Evolutionary conservation across 495 filamentous ascomycete species (phyloP), one percentile per base, ranked within the genome.

Genomic region (Trichoderma erinaceum): DNA sequence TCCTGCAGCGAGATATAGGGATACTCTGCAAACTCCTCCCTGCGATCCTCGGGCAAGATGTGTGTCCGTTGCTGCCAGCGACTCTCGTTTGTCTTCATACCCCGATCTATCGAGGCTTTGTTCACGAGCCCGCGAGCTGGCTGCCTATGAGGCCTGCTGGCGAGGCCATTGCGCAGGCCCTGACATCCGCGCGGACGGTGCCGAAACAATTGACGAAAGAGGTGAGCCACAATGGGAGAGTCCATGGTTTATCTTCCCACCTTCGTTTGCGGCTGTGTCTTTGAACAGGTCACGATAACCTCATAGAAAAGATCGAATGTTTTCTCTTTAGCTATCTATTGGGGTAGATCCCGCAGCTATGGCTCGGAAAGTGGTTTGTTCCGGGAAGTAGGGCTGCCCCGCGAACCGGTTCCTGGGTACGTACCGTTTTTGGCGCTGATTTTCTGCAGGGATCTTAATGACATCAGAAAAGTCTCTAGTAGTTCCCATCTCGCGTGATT

Each of bases 1-100:
- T 89, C 86, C 70, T 91, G 85, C 10, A 94, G 87, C 8, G 93
- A 97, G 23, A 98, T 91, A 71, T 88, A 85, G 1, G 95, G 93
- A 74, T 91, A 97, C 68, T 80, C 80, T 67, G 84, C 79, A 77
- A 89, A 94, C 75, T 98, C 93, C 63, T 91, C 85, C 7, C 83
- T 80, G 78, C 90, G 91, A 74, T 97, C 90, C 65, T 83, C 77
- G 0, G 89, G 86, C 67, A 94, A 85, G 16, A 88, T 68, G 68
- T 90, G 82, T 23, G 84, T 88, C 52, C 93, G 81, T 77, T 93
- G 92, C 76, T 92, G 89, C 95, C 95, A 99, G 75, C 83, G 77
- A 70, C 75, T 85, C 75, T 88, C 84, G 66, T 76, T 73, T 4
- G 70, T 43, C 41, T 69, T 65, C 44, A 68, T 71, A 56, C 73